Percentiles rank a stretch among this genome's conserved stretches.
Evolutionary conservation across 78 protist genomes (phyloP).

Genomic region (Monocercomonoides exilis): DNA sequence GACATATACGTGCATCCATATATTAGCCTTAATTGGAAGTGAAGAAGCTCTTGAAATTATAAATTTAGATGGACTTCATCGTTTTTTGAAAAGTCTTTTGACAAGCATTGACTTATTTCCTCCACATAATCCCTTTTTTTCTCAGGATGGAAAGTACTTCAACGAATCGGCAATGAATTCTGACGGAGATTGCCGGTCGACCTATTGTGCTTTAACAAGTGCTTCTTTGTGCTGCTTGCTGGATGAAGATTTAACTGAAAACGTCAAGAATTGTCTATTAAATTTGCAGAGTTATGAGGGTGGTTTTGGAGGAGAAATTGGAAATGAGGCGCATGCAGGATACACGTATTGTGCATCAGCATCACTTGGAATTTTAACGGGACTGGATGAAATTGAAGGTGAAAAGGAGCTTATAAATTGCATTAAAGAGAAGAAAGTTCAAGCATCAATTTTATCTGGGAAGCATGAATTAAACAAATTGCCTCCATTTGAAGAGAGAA

Average conservation of each 20-base stretch:
- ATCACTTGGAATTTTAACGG: constrained; percentile 52
- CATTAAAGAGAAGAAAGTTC: no score
- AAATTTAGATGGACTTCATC: not conserved
- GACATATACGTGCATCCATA: constrained; percentile 85
- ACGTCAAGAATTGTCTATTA: constrained; percentile 48
- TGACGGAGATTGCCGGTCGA: constrained; percentile 3
- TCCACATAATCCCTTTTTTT: not conserved
- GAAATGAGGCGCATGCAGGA: constrained; percentile 97
- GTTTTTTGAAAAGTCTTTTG: no score
- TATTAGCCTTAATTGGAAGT: constrained; percentile 49
- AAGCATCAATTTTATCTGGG: no score
- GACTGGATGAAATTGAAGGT: not conserved
- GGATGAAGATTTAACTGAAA: constrained; percentile 25
- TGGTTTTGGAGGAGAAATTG: constrained; percentile 78
- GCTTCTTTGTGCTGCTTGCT: constrained; percentile 40
- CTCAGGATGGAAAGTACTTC: not conserved
- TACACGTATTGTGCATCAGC: constrained; percentile 92
- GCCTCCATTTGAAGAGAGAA: no score
- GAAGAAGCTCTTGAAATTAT: constrained; percentile 39
- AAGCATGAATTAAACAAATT: no score
- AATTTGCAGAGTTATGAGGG: constrained; percentile 90
- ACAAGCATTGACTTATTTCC: not conserved
- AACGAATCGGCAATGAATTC: constrained; percentile 1
- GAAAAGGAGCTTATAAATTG: no score
- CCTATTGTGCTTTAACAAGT: constrained; percentile 66